Percentiles rank a stretch among this genome's conserved stretches.
phyloP scores from a whole-genome alignment of 192 early-diverging fungal genomes.

The Ambispora gerdemannii region DNA sequence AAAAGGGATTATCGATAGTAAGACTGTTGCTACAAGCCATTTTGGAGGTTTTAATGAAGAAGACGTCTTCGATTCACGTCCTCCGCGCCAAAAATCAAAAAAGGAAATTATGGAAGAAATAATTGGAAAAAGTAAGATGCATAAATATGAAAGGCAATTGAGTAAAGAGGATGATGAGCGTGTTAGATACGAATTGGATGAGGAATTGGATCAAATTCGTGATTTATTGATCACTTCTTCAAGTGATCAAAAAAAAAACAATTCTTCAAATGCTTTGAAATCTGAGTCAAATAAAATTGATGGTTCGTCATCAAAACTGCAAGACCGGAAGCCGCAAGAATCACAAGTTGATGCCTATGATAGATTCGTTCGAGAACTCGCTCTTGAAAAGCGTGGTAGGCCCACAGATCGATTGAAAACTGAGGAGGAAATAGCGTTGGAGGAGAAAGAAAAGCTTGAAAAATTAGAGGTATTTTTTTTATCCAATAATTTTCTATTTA shows the following conservation, averaged over 20 bases:
- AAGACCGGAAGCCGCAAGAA: constrained; percentile 34
- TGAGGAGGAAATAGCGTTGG: constrained; percentile 86
- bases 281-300: constrained; percentile 35
- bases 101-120: constrained; percentile 96
- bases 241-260: constrained; percentile 38
- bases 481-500: neutral
- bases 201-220: constrained; percentile 81
- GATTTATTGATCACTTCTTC: constrained; percentile 57
- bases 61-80: constrained; percentile 34
- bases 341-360: constrained; percentile 64
- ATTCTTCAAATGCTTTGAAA: constrained; percentile 46
- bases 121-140: constrained; percentile 94
- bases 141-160: constrained; percentile 91
- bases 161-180: constrained; percentile 84
- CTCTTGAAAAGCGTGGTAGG: constrained; percentile 76
- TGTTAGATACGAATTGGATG: constrained; percentile 80
- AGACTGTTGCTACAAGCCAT: constrained; percentile 70
- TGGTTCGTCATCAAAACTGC: constrained; percentile 21
- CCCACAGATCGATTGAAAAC: constrained; percentile 92
- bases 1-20: constrained; percentile 56
- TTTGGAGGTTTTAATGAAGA: constrained; percentile 87
- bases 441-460: constrained; percentile 83
- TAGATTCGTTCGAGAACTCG: constrained; percentile 73
- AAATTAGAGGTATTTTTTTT: constrained; percentile 60
- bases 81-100: constrained; percentile 72